Percentiles rank a stretch among this genome's conserved stretches.
Conservation (phyloP, 108 stramenopile genomes). For the Stephanodiscus triporus region DNA sequence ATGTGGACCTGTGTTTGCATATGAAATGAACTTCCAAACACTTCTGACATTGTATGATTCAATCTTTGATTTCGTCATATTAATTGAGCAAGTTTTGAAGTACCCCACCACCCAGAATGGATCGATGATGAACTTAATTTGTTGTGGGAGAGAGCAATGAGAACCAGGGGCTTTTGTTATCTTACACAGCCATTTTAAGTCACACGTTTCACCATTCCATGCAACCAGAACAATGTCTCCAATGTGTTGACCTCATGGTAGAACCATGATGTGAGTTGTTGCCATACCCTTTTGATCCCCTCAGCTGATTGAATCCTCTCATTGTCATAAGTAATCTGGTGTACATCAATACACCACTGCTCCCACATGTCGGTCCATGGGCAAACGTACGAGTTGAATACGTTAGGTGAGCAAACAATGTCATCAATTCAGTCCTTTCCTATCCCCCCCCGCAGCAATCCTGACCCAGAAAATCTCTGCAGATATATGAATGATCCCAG, state of each 20-base stretch:
- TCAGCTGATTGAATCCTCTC: too few relatives aligned
- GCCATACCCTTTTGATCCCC: too few relatives aligned
- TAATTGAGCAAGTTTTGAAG: conserved; percentile 8
- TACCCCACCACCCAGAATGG: conserved; percentile 9
- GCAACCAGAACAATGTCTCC: conserved; percentile 8
- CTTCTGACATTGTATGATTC: not conserved
- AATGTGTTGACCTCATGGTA: too few relatives aligned
- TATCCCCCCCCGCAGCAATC: too few relatives aligned
- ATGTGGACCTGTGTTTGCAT: too few relatives aligned
- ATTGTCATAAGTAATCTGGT: too few relatives aligned
- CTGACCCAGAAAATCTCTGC: not conserved
- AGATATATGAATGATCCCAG: conserved; percentile 20
- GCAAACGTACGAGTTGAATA: too few relatives aligned
- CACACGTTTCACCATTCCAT: conserved; percentile 18
- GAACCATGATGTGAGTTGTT: too few relatives aligned
- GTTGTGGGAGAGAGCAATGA: not conserved
- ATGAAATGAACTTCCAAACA: not conserved
- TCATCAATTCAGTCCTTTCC: too few relatives aligned
- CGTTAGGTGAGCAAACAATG: too few relatives aligned
- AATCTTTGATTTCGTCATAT: not conserved
- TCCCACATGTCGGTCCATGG: too few relatives aligned
- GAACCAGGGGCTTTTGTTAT: conserved; percentile 11
- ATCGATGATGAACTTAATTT: conserved; percentile 18
- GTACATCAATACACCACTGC: too few relatives aligned
- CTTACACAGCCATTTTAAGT: conserved; percentile 29